Evolutionary conservation across 768 basidiomycete species (phyloP), one percentile per base, ranked within the genome.

Genomic region (Kwoniella dendrophila): DNA sequence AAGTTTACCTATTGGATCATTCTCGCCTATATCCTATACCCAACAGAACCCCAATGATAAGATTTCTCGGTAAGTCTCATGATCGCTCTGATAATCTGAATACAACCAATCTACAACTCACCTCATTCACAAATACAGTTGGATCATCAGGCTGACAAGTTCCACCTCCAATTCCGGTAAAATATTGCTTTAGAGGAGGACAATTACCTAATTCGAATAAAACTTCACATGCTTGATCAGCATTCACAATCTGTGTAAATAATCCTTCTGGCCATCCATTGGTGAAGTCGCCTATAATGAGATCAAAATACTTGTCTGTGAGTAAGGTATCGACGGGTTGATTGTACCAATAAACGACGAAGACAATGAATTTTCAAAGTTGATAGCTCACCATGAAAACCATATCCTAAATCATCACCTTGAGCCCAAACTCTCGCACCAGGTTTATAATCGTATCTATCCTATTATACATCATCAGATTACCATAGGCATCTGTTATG

Each of bases 181-280:
- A 36, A 36, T 63, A 40, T 18, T 33, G 20, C 18, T 44, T 48
- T 1, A 72, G 50, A 12, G 68, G 53, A 29, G 68, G 68, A 44
- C 71, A 72, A 2, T 50, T 29, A 5, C 51, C 47, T 0, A 70
- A 40, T 24, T 43, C 54, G 36, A 68, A 68, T 7, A 47, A 47
- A 11, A 67, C 68, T 29, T 54, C 41, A 41, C 71, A 72, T 6
- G 43, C 20, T 16, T 54, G 47, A 0, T 68, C 66, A 24, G 69
- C 48, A 12, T 48, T 32, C 16, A 63, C 59, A 22, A 72, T 63
- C 27, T 67, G 36, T 20, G 61, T 33, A 54, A 72, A 63, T 20
- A 59, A 26, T 3, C 66, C 68, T 20, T 52, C 53, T 7, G 69
- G 67, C 72, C 72, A 73, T 26, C 72, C 72, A 26, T 56, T 71